Evolutionary conservation across 345 rosid species (phyloP), one percentile per base, ranked within the genome.

Genomic region (Clarkia xantiana): DNA sequence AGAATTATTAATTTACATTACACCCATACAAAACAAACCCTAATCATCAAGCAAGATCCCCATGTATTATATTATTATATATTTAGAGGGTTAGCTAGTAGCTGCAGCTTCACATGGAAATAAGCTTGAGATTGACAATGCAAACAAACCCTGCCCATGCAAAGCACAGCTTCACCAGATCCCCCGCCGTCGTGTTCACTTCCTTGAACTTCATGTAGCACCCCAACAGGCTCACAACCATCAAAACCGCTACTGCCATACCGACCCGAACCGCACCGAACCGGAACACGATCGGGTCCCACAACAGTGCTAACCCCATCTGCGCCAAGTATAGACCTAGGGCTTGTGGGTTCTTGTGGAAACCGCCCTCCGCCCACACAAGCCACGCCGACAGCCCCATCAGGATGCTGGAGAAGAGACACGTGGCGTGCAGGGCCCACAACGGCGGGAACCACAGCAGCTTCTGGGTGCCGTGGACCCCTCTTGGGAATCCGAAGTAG

Each of bases 381-480:
- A 90, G 77, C 97, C 91, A 90, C 15, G 94, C 75, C 15, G 97
- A 81, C 16, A 86, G 72, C 1, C 84, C 82, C 84, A 77, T 81
- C 60, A 90, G 38, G 69, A 77, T 49, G 48, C 71, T 71, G 11
- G 80, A 73, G 9, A 49, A 62, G 53, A 81, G 0, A 58, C 81
- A 66, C 11, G 76, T 42, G 23, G 60, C 46, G 59, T 86, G 88
- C 10, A 86, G 47, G 41, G 77, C 50, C 95, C 91, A 86, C 22
- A 62, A 22, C 25, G 90, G 75, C 14, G 91, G 88, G 63, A 75
- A 64, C 85, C 84, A 70, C 44, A 76, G 58, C 3, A 80, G 74
- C 18, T 4, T 1, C 25, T 60, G 42, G 11, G 56, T 53, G 15
- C 8, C 17, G 36, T 65, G 51, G 58, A 60, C 53, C 59, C 58